Evolutionary conservation across 805 yeast species (phyloP), one percentile per base, ranked within the genome.

Genomic region (Pichia rugopelliculosa): DNA sequence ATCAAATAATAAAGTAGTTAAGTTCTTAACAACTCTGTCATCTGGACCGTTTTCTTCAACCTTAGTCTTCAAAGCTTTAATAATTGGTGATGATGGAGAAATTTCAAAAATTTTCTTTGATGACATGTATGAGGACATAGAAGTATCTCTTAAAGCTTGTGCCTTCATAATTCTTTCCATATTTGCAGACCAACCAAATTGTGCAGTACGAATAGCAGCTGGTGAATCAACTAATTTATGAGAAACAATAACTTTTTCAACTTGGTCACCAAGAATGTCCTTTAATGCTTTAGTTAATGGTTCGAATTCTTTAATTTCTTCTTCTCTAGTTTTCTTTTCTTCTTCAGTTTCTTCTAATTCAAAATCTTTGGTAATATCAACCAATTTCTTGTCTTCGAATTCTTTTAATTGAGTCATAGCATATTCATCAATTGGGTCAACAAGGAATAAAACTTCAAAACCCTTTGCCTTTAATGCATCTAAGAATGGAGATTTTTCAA

Each of bases 81-180:
- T 91, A 70, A 93, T 93, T 56, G 96, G 73, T 57, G 97, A 90
- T 72, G 80, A 84, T 75, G 99, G 97, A 64, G 98, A 91, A 60
- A 93, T 89, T 80, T 93, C 99, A 65, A 93, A 88, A 67, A 93
- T 93, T 84, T 93, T 93, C 89, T 93, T 93, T 48, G 99, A 93
- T 42, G 98, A 85, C 99, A 93, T 93, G 93, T 93, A 93, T 55
- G 96, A 82, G 38, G 98, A 89, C 99, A 93, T 93, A 61, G 96
- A 80, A 62, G 96, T 87, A 73, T 93, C 99, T 79, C 98, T 89
- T 66, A 93, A 78, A 62, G 99, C 99, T 80, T 93, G 99, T 54
- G 99, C 99, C 81, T 93, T 93, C 99, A 93, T 93, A 81, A 93
- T 93, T 85, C 99, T 91, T 80, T 93, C 99, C 99, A 93, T 93